Base-by-base conservation (phyloP, 441 rosid genomes). In the Hura crepitans region DNA sequence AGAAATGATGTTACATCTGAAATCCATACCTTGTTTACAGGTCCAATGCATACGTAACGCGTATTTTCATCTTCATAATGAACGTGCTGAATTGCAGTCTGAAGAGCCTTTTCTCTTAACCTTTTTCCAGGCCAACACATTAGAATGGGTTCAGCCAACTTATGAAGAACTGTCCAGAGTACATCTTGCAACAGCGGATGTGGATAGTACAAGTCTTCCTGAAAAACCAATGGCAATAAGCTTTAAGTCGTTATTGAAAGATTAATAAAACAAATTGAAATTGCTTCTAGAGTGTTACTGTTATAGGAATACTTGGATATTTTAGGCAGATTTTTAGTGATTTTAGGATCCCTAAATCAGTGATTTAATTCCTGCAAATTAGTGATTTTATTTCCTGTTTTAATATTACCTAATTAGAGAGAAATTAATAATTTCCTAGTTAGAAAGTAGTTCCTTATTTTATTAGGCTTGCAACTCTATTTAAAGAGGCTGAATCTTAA, bases 51-150 rank as follows among this genome's bases (percentile, higher is more conserved):
- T 75, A 92, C 74, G 69, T 90, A 95, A 62, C 89, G 85, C 67
- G 96, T 90, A 79, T 86, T 92, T 80, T 90, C 92, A 74, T 92
- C 99, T 80, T 95, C 99, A 71, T 92, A 92, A 79, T 95, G 98
- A 66, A 92, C 80, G 73, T 92, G 97, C 79, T 89, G 87, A 45
- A 95, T 79, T 35, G 76, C 78, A 45, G 80, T 68, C 35, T 57
- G 76, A 64, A 90, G 72, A 66, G 97, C 96, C 83, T 83, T 95
- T 74, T 90, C 96, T 78, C 99, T 89, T 79, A 95, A 79, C 69
- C 77, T 90, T 70, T 85, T 83, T 65, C 89, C 97, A n/a, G 99
- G 99, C 97, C 97, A 95, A 65, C 73, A 78, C 86, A 77, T 78
- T 49, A 90, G 81, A 70, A 92, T 62, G 55, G 97, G 91, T 70